Evolutionary conservation across 2,329 filamentous ascomycete species (phyloP).

Genomic region (Teratosphaeria viscida): DNA sequence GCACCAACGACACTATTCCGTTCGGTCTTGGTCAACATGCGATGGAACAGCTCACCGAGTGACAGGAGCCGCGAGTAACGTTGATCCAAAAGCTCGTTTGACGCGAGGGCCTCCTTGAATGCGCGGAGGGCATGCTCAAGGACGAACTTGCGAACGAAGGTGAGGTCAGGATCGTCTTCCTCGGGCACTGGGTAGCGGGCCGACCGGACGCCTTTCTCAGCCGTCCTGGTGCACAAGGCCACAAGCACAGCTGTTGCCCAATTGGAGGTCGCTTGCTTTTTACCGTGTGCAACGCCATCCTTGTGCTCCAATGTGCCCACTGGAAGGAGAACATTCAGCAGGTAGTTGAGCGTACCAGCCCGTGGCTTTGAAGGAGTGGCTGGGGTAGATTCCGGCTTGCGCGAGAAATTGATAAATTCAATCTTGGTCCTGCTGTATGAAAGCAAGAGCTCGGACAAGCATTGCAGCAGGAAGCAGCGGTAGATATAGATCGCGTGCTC

Average conservation of each 20-base stretch:
- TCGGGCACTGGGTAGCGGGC: conserved; percentile 25
- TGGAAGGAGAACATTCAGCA: conserved; percentile 69
- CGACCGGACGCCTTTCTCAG: conserved; percentile 52
- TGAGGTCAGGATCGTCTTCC: conserved; percentile 71
- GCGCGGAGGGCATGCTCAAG: conserved; percentile 85
- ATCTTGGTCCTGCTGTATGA: conserved; percentile 94
- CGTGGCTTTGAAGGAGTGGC: conserved; percentile 89
- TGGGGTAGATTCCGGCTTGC: conserved; percentile 72
- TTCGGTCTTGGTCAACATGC: conserved; percentile 65
- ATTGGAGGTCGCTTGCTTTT: conserved; percentile 71
- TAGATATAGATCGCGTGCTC: conserved; percentile 96
- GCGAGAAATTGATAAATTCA: conserved; percentile 98
- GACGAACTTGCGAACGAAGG: conserved; percentile 90
- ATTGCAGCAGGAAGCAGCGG: conserved; percentile 87
- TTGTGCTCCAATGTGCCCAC: conserved; percentile 56
- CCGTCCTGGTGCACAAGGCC: conserved; percentile 77
- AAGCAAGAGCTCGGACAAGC: conserved; percentile 76
- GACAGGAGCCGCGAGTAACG: conserved; percentile 83
- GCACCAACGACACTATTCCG: conserved; percentile 1
- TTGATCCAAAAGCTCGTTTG: conserved; percentile 67
- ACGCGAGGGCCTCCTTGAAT: conserved; percentile 76
- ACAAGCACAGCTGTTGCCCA: conserved; percentile 82
- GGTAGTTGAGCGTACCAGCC: conserved; percentile 84
- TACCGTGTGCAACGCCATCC: conserved; percentile 69
- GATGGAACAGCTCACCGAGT: conserved; percentile 82